These are phyloP conservation scores for Colletotrichum chrysophilum DNA, from an alignment of 2,329 filamentous ascomycete species.

Conservation along the genomic window DNA sequence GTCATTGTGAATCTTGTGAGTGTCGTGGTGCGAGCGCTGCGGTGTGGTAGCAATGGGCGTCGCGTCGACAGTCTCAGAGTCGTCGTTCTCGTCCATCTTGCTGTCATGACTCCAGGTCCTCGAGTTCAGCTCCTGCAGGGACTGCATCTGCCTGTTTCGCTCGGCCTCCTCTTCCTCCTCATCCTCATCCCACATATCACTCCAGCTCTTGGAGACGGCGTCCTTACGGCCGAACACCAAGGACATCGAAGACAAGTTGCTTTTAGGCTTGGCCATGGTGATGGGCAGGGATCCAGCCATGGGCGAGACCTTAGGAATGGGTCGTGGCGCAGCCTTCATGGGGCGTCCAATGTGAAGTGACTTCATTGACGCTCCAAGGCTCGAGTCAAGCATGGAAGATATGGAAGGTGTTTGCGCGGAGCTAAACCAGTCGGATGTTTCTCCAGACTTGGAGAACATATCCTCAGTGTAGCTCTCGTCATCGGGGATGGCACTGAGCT, in stretches of 20 bases:
- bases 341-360: constrained; percentile 65
- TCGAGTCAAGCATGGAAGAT: constrained; percentile 84
- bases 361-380: constrained; percentile 80
- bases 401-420: constrained; percentile 79
- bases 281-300: constrained; percentile 78
- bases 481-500: constrained; percentile 86
- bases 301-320: constrained; percentile 59
- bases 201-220: constrained; percentile 96
- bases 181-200: constrained; percentile 96
- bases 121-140: constrained; percentile 71
- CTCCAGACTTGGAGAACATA: constrained; percentile 80
- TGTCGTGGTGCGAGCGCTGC: constrained; percentile 41
- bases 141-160: constrained; percentile 61
- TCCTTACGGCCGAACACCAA: constrained; percentile 82
- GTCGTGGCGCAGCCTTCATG: constrained; percentile 45
- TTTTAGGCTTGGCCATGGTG: constrained; percentile 76
- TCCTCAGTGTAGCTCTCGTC: constrained; percentile 83
- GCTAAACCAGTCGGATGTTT: constrained; percentile 78
- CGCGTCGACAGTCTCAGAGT: constrained; percentile 47
- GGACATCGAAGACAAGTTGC: constrained; percentile 73
- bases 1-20: constrained; percentile 39
- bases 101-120: constrained; percentile 82
- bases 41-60: constrained; percentile 39
- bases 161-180: constrained; percentile 76
- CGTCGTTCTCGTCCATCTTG: constrained; percentile 52